Evolutionary conservation across 2,329 filamentous ascomycete species (phyloP).

Genomic region (Lizonia empirigonia): DNA sequence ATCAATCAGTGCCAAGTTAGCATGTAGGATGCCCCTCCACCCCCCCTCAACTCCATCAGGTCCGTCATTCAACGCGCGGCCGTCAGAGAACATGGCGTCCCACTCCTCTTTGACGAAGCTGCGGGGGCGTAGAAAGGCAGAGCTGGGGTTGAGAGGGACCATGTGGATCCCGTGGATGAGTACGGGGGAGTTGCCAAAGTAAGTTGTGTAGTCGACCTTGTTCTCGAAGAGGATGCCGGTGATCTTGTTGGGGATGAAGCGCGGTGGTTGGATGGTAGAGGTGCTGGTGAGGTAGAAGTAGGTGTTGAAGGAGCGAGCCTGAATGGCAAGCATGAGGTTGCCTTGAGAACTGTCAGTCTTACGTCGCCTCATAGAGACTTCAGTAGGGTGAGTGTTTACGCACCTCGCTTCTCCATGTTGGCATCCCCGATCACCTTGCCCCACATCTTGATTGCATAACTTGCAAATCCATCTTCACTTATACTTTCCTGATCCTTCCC

Average conservation of each 20-base stretch:
- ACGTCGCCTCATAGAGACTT: background rate
- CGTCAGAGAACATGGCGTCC: conserved; percentile 72
- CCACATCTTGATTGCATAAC: conserved; percentile 94
- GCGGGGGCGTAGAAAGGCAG: conserved; percentile 67
- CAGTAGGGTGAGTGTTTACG: rapidly evolving
- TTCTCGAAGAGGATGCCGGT: conserved; percentile 83
- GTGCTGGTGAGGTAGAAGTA: conserved; percentile 81
- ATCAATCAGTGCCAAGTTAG: conserved; percentile 79
- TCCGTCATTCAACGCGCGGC: conserved; percentile 55
- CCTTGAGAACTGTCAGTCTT: conserved; percentile 48
- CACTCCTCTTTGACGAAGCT: conserved; percentile 74
- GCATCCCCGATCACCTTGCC: conserved; percentile 75
- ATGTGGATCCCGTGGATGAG: conserved; percentile 82
- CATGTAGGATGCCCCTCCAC: conserved; percentile 85
- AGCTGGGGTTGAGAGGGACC: conserved; percentile 74
- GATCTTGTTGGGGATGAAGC: conserved; percentile 81
- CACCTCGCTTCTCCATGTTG: conserved; percentile 73
- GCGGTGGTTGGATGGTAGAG: conserved; percentile 73
- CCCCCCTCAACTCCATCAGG: conserved; percentile 58
- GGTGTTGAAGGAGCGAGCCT: conserved; percentile 71
- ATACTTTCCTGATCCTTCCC: conserved; percentile 88
- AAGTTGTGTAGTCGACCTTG: conserved; percentile 87
- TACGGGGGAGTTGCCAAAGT: conserved; percentile 71
- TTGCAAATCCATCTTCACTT: conserved; percentile 87
- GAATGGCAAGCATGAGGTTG: conserved; percentile 82